Conservation (phyloP, 176 grass and related monocot species). For the Hsuehochloa calcarea region DNA sequence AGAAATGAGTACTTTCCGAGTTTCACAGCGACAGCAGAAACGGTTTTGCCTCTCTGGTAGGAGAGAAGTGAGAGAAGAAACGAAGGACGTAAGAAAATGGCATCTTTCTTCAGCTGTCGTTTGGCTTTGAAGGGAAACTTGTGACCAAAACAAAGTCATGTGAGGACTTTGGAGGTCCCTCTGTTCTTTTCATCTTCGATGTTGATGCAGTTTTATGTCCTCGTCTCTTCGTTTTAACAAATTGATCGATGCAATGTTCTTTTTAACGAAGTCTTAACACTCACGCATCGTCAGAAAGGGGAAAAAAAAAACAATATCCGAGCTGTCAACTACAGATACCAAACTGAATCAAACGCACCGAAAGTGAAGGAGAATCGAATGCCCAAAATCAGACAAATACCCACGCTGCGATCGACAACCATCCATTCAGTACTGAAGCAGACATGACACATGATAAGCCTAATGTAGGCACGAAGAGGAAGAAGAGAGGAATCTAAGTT, state of each 20-base stretch:
- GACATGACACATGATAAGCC: neutral
- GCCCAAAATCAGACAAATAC: neutral
- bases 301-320: neutral
- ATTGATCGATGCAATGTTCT: neutral
- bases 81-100: neutral
- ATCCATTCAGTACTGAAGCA: neutral
- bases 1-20: neutral
- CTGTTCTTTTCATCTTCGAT: neutral
- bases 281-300: neutral
- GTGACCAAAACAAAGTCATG: neutral
- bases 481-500: neutral
- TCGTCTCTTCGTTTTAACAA: neutral
- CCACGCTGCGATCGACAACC: neutral
- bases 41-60: neutral
- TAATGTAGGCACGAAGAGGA: neutral
- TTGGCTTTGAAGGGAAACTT: neutral
- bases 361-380: neutral
- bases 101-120: neutral
- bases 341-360: neutral
- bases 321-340: neutral
- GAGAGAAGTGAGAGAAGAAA: neutral
- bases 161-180: neutral
- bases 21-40: neutral
- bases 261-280: neutral
- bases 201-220: neutral